Evolutionary conservation across 2,329 filamentous ascomycete genomes (phyloP).

Genomic region (Trichophyton simii): DNA sequence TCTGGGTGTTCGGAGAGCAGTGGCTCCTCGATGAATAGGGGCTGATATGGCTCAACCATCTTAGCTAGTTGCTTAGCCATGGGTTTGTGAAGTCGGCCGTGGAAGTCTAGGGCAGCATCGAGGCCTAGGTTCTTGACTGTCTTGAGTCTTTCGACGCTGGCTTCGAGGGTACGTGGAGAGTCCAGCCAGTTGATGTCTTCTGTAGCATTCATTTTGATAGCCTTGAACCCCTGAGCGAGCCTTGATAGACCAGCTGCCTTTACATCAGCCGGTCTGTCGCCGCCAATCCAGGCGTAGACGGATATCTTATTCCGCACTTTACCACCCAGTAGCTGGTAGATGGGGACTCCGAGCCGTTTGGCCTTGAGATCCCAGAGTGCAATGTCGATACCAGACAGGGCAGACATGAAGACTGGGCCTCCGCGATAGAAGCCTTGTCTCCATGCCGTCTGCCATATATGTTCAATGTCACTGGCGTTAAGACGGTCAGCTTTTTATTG

Average conservation of each 20-base stretch:
- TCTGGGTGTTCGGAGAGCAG: slow-evolving; percentile 57
- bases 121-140: slow-evolving; percentile 57
- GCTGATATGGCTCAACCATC: slow-evolving; percentile 52
- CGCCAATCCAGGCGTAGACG: slow-evolving; percentile 70
- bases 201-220: slow-evolving; percentile 67
- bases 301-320: slow-evolving; percentile 56
- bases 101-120: slow-evolving; percentile 65
- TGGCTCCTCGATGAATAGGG: slow-evolving; percentile 66
- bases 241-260: slow-evolving; percentile 15
- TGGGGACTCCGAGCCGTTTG: slow-evolving; percentile 50
- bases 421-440: slow-evolving; percentile 63
- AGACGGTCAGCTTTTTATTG: background rate
- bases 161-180: slow-evolving; percentile 51
- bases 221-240: slow-evolving; percentile 30
- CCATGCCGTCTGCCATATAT: slow-evolving; percentile 66
- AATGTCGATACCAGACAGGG: no score
- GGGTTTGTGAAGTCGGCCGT: slow-evolving; percentile 63
- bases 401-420: slow-evolving; percentile 54
- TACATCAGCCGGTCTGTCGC: slow-evolving; percentile 49
- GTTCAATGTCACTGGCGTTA: slow-evolving; percentile 54
- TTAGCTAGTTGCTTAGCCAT: slow-evolving; percentile 67
- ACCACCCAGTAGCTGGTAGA: slow-evolving; percentile 62
- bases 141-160: slow-evolving; percentile 54
- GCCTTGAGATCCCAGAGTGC: slow-evolving; percentile 15
- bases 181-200: slow-evolving; percentile 61